Percentiles rank a stretch among this genome's conserved stretches.
Conservation (phyloP, 352 stramenopile genomes). For the Pythium chondricola region DNA sequence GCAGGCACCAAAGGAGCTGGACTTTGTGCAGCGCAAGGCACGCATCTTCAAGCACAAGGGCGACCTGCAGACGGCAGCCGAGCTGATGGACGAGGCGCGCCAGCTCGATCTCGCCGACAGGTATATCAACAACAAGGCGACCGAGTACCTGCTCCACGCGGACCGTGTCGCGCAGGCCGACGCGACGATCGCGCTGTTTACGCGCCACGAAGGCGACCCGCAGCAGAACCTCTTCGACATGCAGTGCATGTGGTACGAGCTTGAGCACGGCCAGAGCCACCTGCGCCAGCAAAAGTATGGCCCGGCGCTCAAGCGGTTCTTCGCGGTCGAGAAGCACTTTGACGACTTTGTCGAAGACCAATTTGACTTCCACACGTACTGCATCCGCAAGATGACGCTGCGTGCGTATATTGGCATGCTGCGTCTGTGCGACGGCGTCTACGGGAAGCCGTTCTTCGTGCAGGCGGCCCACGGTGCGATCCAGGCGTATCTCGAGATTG, state of each 20-base stretch:
- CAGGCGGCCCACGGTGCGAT: conserved; percentile 86
- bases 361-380: conserved; percentile 99
- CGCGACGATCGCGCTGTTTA: conserved; percentile 95
- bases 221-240: conserved; percentile 97
- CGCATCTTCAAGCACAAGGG: conserved; percentile 93
- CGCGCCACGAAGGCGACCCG: conserved; percentile 93
- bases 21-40: conserved; percentile 94
- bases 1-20: conserved; percentile 87
- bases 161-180: conserved; percentile 91
- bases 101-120: conserved; percentile 95
- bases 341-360: conserved; percentile 97
- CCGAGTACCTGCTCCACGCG: conserved; percentile 94
- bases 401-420: conserved; percentile 94
- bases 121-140: conserved; percentile 99
- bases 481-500: conserved; percentile 84
- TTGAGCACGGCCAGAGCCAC: conserved; percentile 77
- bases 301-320: conserved; percentile 93
- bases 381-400: conserved; percentile 97
- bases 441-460: conserved; percentile 86
- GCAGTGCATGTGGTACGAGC: conserved; percentile 99
- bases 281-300: conserved; percentile 64
- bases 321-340: conserved; percentile 96
- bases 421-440: conserved; percentile 91
- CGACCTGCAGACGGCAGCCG: conserved; percentile 86
- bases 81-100: conserved; percentile 88